A percentile compares a stretch with the other conserved stretches of the same genome.
phyloP scores from a whole-genome alignment of 2,329 filamentous ascomycete species.

The Chaetomiaceae sp. region DNA sequence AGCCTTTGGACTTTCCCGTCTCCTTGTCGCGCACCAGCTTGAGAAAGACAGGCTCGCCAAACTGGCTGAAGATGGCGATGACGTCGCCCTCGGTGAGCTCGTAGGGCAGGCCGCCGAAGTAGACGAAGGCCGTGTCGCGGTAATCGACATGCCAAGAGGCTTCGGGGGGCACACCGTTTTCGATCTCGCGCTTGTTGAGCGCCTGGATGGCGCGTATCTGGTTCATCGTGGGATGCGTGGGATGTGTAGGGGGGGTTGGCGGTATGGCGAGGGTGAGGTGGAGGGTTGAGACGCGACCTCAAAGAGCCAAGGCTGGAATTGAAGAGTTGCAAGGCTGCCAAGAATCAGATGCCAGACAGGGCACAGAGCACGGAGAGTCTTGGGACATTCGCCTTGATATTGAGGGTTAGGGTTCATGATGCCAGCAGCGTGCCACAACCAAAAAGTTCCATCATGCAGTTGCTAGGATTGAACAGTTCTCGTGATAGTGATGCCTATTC shows the following conservation, averaged over 20 bases:
- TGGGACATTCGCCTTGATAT: no score
- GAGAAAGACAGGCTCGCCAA: conserved; percentile 87
- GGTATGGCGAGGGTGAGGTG: background rate
- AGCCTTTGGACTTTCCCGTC: conserved; percentile 89
- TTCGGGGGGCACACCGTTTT: conserved; percentile 78
- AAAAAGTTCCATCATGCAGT: no score
- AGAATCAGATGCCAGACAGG: background rate
- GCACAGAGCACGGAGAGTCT: background rate
- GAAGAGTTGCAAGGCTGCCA: conserved; percentile 8
- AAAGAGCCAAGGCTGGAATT: background rate
- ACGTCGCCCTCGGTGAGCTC: conserved; percentile 94
- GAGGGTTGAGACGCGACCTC: no score
- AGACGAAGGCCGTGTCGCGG: conserved; percentile 88
- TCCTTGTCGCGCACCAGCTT: conserved; percentile 93
- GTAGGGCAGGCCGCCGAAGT: conserved; percentile 90
- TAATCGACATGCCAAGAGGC: conserved; percentile 98
- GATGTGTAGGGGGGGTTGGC: background rate
- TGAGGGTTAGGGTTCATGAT: conserved; percentile 10
- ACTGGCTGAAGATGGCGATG: conserved; percentile 95
- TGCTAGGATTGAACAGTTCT: no score
- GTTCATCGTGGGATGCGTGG: conserved; percentile 77
- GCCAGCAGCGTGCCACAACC: no score
- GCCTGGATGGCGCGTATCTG: conserved; percentile 86
- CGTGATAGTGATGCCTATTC: no score
- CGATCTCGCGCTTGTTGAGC: conserved; percentile 91